Conservation (phyloP, 139 green algal species). For the Haematococcus lacustris region DNA sequence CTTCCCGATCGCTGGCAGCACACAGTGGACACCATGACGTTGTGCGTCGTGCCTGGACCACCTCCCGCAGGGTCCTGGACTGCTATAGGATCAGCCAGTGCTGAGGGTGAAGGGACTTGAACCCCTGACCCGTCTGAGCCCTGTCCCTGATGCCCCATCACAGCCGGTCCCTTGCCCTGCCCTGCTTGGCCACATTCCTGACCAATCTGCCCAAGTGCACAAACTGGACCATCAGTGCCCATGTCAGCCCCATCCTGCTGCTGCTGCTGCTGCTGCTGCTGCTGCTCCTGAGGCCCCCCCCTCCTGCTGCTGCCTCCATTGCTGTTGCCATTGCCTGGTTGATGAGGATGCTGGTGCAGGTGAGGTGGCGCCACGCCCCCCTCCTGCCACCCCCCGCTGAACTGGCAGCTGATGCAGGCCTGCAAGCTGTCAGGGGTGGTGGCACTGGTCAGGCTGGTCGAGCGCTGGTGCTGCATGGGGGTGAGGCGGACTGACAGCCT, state of each 20-base stretch:
- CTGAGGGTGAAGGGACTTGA: background rate
- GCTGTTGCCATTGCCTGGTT: background rate
- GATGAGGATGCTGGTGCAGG: background rate
- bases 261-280: slow-evolving; percentile 1
- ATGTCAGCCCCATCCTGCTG: slow-evolving; percentile 1
- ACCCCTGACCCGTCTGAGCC: background rate
- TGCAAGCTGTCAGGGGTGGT: background rate
- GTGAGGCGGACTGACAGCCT: too few relatives aligned
- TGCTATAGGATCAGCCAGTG: background rate
- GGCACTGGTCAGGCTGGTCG: background rate
- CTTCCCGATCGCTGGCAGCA: slow-evolving; percentile 8
- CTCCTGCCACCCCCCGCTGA: too few relatives aligned
- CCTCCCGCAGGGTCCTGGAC: background rate
- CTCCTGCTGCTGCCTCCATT: too few relatives aligned
- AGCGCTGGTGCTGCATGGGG: too few relatives aligned
- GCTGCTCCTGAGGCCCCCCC: background rate
- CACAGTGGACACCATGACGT: slow-evolving; percentile 28
- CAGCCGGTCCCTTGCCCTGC: background rate
- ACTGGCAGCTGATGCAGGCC: background rate
- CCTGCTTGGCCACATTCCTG: too few relatives aligned
- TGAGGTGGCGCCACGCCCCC: background rate
- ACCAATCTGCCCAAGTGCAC: background rate
- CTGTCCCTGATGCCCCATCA: background rate
- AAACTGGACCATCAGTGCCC: background rate
- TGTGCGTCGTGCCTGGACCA: background rate